These are phyloP conservation scores for Pichia nakasei DNA, from an alignment of 805 yeast species.

Conservation along the genomic window DNA sequence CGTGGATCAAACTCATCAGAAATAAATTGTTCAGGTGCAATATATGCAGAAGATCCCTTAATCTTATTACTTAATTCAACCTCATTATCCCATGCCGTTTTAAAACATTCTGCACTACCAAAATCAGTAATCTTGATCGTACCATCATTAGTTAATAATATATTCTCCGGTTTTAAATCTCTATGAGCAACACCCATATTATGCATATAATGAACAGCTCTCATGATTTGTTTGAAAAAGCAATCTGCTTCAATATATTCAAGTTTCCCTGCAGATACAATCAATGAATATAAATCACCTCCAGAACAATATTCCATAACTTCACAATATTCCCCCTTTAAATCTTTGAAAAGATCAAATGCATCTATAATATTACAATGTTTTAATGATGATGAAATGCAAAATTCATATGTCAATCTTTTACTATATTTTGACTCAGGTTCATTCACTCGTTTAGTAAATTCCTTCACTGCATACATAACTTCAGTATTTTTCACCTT, in stretches of 20 bases:
- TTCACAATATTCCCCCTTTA: conserved; percentile 74
- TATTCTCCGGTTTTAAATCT: conserved; percentile 83
- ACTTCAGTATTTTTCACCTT: conserved; percentile 35
- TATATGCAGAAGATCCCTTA: conserved; percentile 82
- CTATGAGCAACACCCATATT: conserved; percentile 85
- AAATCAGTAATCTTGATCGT: conserved; percentile 77
- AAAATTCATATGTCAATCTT: conserved; percentile 72
- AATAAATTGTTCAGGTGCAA: conserved; percentile 81
- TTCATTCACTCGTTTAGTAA: conserved; percentile 54
- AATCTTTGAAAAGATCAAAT: conserved; percentile 68
- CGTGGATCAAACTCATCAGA: conserved; percentile 67
- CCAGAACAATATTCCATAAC: conserved; percentile 82
- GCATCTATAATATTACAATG: conserved; percentile 74
- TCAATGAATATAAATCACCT: conserved; percentile 69
- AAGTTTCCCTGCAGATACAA: conserved; percentile 67
- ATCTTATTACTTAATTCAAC: conserved; percentile 66
- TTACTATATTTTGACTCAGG: conserved; percentile 58
- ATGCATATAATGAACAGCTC: conserved; percentile 85
- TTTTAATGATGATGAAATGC: conserved; percentile 69
- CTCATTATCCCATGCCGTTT: conserved; percentile 75
- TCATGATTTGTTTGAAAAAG: conserved; percentile 68
- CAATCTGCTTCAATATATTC: conserved; percentile 85
- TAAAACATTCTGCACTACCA: conserved; percentile 76
- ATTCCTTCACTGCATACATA: conserved; percentile 82
- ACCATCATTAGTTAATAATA: conserved; percentile 66